Evolutionary conservation across 306 rosid genomes (phyloP), one percentile per base, ranked within the genome.

Genomic region (Malus asiatica): DNA sequence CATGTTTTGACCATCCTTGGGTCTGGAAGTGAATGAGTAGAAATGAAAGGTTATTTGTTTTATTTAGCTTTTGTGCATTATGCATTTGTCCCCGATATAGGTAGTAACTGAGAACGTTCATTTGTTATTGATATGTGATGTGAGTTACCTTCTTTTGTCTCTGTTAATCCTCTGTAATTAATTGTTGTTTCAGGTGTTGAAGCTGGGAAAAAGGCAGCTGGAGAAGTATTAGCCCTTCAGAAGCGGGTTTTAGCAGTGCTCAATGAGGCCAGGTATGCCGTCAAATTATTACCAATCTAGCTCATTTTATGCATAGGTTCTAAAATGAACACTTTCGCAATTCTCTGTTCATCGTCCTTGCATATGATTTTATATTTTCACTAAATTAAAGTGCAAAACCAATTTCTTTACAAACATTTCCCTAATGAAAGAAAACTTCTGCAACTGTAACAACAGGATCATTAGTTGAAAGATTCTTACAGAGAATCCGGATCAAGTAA

Each of bases 191-290:
- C 88, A 93, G 98, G 95, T 57, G 98, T 93, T 81, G 98, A 93
- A 81, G 98, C 98, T 73, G 98, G 98, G 55, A 93, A 93, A 79
- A 93, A 85, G 71, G 98, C 98, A 40, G 96, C 98, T 0, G 95
- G 93, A 55, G 98, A 93, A 88, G 96, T 93, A 55, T 84, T 93
- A 69, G 95, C 98, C 72, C 98, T 93, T 83, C 98, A 93, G 77
- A 93, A 93, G 84, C 93, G 98, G 40, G 98, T 93, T 69, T 84
- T 93, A 85, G 81, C 87, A 46, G 95, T 93, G 66, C 89, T 93
- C 74, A 93, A 93, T 78, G 96, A 90, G 75, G 96, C 98, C 73
- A 90, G 94, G 98, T 90, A 83, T 40, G 66, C 74, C 80, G 55
- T 69, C 65, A 52, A 48, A 33, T 46, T 59, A 70, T 30, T 29